Evolutionary conservation across 768 basidiomycete genomes (phyloP), one percentile per base, ranked within the genome.

Genomic region (Serendipita vermifera): DNA sequence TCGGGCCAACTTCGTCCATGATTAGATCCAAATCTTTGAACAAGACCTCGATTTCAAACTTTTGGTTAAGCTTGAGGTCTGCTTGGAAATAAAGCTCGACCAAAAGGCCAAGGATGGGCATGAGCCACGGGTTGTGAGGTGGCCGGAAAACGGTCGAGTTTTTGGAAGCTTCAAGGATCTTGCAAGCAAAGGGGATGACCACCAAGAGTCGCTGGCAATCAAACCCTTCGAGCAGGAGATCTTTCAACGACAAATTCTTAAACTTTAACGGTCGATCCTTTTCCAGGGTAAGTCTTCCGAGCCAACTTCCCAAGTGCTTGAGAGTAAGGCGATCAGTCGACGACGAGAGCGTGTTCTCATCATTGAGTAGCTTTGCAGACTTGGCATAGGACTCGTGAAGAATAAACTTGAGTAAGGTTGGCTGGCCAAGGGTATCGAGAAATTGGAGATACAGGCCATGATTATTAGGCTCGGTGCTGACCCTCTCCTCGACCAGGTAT

Each of bases 141-240:
- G 91, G 86, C 64, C 79, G 85, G 79, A 99, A 99, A 26, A 98
- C 87, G 61, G 75, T 83, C 31, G 94, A 98, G 65, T 84, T 82
- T 46, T 83, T 77, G 59, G 89, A 91, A 41, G 87, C 87, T 66
- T 92, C 88, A 41, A 99, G 78, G 1, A 91, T 86, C 69, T 96
- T 96, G 80, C 94, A 98, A 33, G 98, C 89, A 67, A 98, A 99
- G 0, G 96, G 91, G 57, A 99, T 96, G 7, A 92, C 91, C 20
- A 97, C 88, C 43, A 93, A 79, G 33, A 97, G 75, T 36, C 93
- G 82, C 43, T 87, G 85, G 59, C 77, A 87, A 63, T 97, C 94
- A 67, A 87, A 96, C 2, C 93, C 96, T 69, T 99, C 90, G 32
- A 98, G 73, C 20, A 99, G 78, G n/a, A 99, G 75, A 62, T 99